Conservation (phyloP, 2,329 filamentous ascomycete genomes). For the Epichloe sp. region DNA sequence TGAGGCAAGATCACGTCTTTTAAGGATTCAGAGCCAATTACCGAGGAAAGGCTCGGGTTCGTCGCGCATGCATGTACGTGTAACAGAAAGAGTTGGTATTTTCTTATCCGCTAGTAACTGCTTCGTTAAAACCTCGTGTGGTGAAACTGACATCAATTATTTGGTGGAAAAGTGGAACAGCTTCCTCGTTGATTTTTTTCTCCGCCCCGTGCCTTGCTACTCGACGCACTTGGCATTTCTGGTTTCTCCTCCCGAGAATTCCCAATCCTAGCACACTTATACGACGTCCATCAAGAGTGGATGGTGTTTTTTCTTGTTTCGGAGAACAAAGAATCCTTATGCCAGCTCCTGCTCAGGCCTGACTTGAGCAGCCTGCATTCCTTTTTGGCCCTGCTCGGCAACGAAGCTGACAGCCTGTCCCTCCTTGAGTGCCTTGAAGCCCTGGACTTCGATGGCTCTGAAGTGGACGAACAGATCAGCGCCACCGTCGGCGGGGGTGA, state of each 20-base stretch:
- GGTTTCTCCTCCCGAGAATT: not conserved
- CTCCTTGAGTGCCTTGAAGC: conserved; percentile 10
- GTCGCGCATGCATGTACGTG: not conserved
- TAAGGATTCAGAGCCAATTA: no score
- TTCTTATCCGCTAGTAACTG: conserved; percentile 2
- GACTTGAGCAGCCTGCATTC: conserved; percentile 15
- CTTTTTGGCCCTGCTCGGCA: conserved; percentile 8
- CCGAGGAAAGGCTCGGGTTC: not conserved
- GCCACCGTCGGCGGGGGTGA: conserved; percentile 5
- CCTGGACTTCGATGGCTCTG: conserved; percentile 7
- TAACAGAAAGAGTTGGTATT: conserved; percentile 3
- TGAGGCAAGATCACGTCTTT: not conserved
- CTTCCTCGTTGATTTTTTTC: not conserved
- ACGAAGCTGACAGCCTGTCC: conserved; percentile 8
- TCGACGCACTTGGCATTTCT: not conserved
- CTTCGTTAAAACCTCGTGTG: not conserved
- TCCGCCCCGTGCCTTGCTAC: not conserved
- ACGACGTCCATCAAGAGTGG: not conserved
- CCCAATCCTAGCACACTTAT: not conserved
- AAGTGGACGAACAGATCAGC: conserved; percentile 10
- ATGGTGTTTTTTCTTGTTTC: not conserved
- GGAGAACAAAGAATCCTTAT: not conserved
- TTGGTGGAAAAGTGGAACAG: conserved; percentile 3
- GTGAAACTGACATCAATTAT: conserved; percentile 3
- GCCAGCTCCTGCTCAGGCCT: conserved; percentile 1